Base-by-base conservation (phyloP, 1,139 yeast species). In the Arxiozyma heterogenica region DNA sequence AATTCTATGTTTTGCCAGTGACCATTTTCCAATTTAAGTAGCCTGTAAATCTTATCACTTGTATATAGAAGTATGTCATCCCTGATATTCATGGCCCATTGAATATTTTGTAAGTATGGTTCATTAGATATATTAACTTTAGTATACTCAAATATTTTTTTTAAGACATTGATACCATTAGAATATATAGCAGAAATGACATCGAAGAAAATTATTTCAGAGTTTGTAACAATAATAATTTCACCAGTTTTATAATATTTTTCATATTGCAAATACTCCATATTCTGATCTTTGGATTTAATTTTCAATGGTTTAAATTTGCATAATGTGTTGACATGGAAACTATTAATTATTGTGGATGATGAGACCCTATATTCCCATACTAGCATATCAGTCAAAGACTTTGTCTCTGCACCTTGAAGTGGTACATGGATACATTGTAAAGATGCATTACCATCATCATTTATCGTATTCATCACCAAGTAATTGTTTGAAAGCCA, bases 401-500 rank as follows among this genome's bases (percentile, higher is more conserved):
- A 59, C 7, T 58, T 56, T 1, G 54, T 52, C 8, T 52, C 58
- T 9, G 58, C 34, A n/a, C 54, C 60, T 45, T 61, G 61, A 27
- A 61, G 44, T 18, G 67, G 66, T n/a, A 67, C 53, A 43, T 60
- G 61, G 15, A 58, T 59, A 54, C 71, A 67, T 41, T 59, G 59
- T 4, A 67, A 18, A 15, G 47, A 49, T 25, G 55, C 55, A 9
- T 54, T 46, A 25, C 61, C 63, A 51, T 63, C 64, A 8, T 63
- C 64, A 27, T 59, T 60, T 48, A 57, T 57, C 27, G 61, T 53
- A 43, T 63, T 64, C 48, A 68, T 63, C 1, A 69, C 48, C 45
- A 68, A 52, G 55, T 66, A 67, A 8, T 65, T 61, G 41, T 55
- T 59, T 5, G 67, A 69, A n/a, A 69, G 43, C 72, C 72, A 69